Base-by-base conservation (phyloP, 768 basidiomycete genomes). In the Mycena leptocephala region DNA sequence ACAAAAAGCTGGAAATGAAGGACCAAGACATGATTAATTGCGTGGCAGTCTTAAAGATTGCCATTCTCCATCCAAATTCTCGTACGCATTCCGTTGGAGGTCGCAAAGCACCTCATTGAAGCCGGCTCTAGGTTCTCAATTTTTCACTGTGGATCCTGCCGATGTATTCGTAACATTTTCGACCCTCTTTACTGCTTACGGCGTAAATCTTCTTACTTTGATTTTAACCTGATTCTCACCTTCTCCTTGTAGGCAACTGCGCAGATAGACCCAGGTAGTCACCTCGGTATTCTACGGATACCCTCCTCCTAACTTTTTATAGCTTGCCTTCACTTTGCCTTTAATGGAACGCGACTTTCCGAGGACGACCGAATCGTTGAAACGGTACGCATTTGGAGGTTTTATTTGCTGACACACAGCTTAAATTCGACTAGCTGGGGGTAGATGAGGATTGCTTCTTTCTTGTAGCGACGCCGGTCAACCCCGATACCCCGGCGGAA, bases 131-230 rank as follows among this genome's bases (percentile, higher is more conserved):
- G 74, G 6, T 3, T 30, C 48, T 16, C 66, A 28, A 59, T 32
- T 30, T 30, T 59, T 71, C 28, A 71, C 43, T 9, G 63, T 76
- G 22, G 43, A 64, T 61, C 51, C 62, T 14, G 37, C 22, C 1
- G 75, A 76, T 53, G 22, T 30, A 11, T 55, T 51, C 5, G 9
- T 67, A 20, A 51, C 22, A 53, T 76, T 76, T 39, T 67, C 75
- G 3, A 37, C 35, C 24, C 65, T 76, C 32, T 76, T 72, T 30
- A 28, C 2, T 18, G 32, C 63, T 2, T 72, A 76, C 39, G 65
- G 26, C 46, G 70, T 72, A 64, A 13, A 10, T 61, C 22, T 51
- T n/a, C 8, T 37, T 70, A 5, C 14, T 2, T n/a, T 51, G 6
- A 2, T 30, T n/a, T 20, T 51, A 26, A 26, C 16, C 7, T 53